These are phyloP conservation scores for Globisporangium emineosum DNA, from an alignment of 352 stramenopile genomes.

Conservation along the genomic window DNA sequence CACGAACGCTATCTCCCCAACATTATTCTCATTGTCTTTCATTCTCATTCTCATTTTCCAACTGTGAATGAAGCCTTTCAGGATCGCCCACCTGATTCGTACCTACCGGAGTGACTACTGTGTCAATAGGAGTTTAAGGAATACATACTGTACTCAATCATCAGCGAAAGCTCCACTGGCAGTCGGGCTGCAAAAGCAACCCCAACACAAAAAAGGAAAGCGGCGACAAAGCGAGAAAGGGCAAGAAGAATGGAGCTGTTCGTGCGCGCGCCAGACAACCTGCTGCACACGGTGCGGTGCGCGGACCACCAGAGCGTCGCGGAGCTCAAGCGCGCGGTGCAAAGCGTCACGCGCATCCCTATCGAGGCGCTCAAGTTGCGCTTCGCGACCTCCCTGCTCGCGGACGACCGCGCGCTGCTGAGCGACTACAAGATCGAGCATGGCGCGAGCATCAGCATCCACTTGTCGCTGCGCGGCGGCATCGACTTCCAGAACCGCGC, in stretches of 20 bases:
- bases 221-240: background rate
- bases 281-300: slow-evolving; percentile 19
- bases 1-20: too few species aligned
- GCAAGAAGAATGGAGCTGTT: slow-evolving; percentile 23
- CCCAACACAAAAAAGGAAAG: background rate
- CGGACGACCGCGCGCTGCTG: slow-evolving; percentile 20
- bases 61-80: too few species aligned
- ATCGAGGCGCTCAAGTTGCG: slow-evolving; percentile 20
- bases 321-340: slow-evolving; percentile 21
- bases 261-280: slow-evolving; percentile 20
- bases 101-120: too few species aligned
- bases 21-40: too few species aligned
- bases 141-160: background rate
- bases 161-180: background rate
- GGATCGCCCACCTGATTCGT: too few species aligned
- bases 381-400: slow-evolving; percentile 20
- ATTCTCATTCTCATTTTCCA: too few species aligned
- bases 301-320: slow-evolving; percentile 10
- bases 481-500: slow-evolving; percentile 89
- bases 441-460: slow-evolving; percentile 19
- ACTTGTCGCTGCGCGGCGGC: slow-evolving; percentile 20
- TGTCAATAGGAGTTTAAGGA: too few species aligned
- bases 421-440: slow-evolving; percentile 18
- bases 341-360: slow-evolving; percentile 20
- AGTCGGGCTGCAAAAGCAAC: background rate